These are phyloP conservation scores for Vitis labrusca DNA, from an alignment of 164 flowering plant genomes.

Conservation along the genomic window DNA sequence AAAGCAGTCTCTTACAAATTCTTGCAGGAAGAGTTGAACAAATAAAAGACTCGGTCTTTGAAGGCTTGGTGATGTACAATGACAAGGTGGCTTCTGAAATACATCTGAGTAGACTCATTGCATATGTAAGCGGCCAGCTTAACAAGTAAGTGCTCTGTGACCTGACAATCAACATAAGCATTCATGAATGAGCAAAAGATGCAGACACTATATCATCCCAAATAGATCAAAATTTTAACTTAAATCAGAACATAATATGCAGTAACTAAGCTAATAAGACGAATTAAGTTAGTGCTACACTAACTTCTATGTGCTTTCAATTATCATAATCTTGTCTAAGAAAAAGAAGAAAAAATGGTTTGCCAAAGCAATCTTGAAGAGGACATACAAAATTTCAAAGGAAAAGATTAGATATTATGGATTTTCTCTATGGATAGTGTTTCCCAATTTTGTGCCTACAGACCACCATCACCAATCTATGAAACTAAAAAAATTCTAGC, in stretches of 20 bases:
- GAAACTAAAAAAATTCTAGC: background rate
- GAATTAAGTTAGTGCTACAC: too few relatives aligned
- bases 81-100: constrained; percentile 26
- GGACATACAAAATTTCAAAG: background rate
- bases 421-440: background rate
- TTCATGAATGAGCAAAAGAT: background rate
- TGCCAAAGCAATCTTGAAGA: background rate
- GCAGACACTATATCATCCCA: background rate
- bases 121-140: constrained; percentile 27
- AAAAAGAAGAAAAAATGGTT: background rate
- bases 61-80: constrained; percentile 32
- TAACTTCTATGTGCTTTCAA: too few relatives aligned
- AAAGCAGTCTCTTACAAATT: constrained; percentile 25
- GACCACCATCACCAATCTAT: background rate
- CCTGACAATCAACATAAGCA: background rate
- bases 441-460: background rate
- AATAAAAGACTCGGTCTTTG: constrained; percentile 12
- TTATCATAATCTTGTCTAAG: too few relatives aligned
- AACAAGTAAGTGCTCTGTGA: constrained; percentile 21
- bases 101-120: constrained; percentile 30
- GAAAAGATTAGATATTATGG: background rate
- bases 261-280: too few relatives aligned
- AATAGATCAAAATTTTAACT: background rate
- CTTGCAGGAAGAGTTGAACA: constrained; percentile 25
- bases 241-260: too few relatives aligned